Percentiles rank a stretch among this genome's conserved stretches.
Conservation (phyloP, 345 rosid genomes). For the Sisymbrium altissimum region DNA sequence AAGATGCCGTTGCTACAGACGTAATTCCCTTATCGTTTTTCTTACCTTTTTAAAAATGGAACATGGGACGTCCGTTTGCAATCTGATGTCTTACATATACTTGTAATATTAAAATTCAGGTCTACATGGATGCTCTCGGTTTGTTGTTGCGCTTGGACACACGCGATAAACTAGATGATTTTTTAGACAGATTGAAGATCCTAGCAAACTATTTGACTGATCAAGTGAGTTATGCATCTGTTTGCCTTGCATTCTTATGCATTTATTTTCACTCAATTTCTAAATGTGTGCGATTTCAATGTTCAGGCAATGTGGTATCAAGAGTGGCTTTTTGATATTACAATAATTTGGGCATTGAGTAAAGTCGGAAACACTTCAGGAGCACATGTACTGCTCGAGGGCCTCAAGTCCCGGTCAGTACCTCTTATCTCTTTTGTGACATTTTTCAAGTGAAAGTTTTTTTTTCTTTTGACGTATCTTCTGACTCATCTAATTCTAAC, state of each 20-base stretch:
- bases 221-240: conserved; percentile 41
- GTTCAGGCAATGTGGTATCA: conserved; percentile 61
- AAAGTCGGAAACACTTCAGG: conserved; percentile 46
- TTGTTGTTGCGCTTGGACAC: conserved; percentile 57
- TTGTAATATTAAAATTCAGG: conserved; percentile 32
- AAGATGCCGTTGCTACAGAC: conserved; percentile 50
- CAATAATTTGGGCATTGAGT: conserved; percentile 70
- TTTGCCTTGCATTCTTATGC: neutral
- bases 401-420: conserved; percentile 61
- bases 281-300: neutral
- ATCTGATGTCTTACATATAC: neutral
- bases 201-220: conserved; percentile 47
- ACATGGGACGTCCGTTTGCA: neutral
- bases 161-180: conserved; percentile 44
- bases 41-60: neutral
- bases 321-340: conserved; percentile 76
- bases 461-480: conserved; percentile 12
- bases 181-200: conserved; percentile 45
- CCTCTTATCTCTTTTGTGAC: neutral
- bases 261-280: neutral
- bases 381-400: conserved; percentile 59
- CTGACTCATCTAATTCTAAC: neutral
- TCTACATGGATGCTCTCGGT: conserved; percentile 72
- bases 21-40: conserved; percentile 28
- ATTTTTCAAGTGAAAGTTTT: neutral